Evolutionary conservation across 208 protist genomes (phyloP).

Genomic region (Strigomonas oncopelti): DNA sequence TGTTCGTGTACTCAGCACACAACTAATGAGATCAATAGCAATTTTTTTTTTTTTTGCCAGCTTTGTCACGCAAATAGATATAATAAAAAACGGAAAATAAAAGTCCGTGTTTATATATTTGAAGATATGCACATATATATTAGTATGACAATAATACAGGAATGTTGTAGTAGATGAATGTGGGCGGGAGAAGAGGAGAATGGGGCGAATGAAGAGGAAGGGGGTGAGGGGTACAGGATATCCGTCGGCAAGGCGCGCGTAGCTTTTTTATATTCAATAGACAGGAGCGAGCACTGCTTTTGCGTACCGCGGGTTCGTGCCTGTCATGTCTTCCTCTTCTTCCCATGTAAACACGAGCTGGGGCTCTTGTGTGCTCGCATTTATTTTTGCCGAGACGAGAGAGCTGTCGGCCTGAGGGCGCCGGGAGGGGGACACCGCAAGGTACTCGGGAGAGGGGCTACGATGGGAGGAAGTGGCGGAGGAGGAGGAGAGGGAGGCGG

Average conservation of each 20-base stretch:
- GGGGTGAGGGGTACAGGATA: too few species aligned
- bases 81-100: slow-evolving; percentile 5
- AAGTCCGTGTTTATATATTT: neutral
- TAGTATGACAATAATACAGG: slow-evolving; percentile 11
- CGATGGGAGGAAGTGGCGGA: slow-evolving; percentile 1
- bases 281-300: neutral
- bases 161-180: neutral
- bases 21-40: neutral
- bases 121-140: slow-evolving; percentile 6
- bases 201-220: slow-evolving; percentile 7
- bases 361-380: neutral
- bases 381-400: neutral
- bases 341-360: neutral
- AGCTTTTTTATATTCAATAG: too few species aligned
- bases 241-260: too few species aligned
- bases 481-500: neutral
- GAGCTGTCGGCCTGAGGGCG: neutral
- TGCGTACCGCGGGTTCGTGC: neutral
- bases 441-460: neutral
- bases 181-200: slow-evolving; percentile 1
- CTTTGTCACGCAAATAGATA: neutral
- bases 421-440: neutral
- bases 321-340: neutral
- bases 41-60: neutral
- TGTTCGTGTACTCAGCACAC: neutral